phyloP scores from a whole-genome alignment of 129 eudicot genomes.

The Flaveria linearis region DNA sequence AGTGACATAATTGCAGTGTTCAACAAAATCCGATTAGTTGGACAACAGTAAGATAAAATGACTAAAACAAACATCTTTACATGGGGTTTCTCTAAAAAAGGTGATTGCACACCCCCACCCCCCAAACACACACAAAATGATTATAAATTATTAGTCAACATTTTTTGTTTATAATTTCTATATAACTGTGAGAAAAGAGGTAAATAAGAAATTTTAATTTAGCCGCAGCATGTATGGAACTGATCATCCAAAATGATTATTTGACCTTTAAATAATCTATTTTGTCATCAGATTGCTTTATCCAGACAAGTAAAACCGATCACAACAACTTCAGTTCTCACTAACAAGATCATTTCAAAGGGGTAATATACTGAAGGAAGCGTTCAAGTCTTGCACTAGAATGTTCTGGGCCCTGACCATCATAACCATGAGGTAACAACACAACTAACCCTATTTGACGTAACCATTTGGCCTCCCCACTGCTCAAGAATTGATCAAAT shows the following conservation, averaged over 20 bases:
- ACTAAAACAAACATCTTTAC: background rate
- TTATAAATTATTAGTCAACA: too few species aligned
- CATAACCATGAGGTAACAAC: slow-evolving; percentile 89
- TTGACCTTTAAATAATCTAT: background rate
- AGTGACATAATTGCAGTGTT: background rate
- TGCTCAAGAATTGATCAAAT: slow-evolving; percentile 88
- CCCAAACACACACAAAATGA: background rate
- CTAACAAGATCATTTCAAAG: background rate
- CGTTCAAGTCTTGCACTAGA: slow-evolving; percentile 94
- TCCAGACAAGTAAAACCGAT: background rate
- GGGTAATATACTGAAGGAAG: slow-evolving; percentile 60
- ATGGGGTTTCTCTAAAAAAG: background rate
- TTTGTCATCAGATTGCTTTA: background rate
- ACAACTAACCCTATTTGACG: slow-evolving; percentile 89
- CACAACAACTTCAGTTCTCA: background rate
- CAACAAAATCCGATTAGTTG: background rate
- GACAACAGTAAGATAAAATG: background rate
- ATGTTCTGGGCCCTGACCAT: slow-evolving; percentile 99
- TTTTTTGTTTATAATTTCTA: too few species aligned
- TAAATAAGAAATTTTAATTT: background rate
- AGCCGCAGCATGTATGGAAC: background rate
- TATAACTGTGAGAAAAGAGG: too few species aligned
- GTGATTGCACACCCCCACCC: too few species aligned
- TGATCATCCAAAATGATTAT: background rate
- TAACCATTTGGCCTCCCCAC: slow-evolving; percentile 97